Evolutionary conservation across 2,329 filamentous ascomycete species (phyloP).

Genomic region (Apiospora phragmitis): DNA sequence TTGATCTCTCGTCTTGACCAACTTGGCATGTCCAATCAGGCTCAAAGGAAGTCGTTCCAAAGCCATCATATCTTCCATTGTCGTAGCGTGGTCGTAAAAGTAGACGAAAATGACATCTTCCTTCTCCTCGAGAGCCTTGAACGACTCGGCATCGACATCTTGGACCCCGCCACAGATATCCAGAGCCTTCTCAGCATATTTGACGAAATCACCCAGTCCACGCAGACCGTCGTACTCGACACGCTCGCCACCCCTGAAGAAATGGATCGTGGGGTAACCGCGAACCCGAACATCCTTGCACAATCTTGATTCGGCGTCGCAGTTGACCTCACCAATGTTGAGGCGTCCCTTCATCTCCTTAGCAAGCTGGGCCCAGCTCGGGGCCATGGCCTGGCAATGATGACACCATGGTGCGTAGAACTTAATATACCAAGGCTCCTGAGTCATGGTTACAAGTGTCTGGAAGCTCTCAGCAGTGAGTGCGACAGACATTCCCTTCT

Average conservation of each 20-base stretch:
- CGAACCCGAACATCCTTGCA: conserved; percentile 85
- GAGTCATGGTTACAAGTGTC: conserved; percentile 77
- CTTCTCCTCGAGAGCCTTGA: conserved; percentile 83
- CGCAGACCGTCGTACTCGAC: conserved; percentile 92
- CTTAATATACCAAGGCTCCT: conserved; percentile 97
- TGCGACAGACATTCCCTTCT: conserved; percentile 70
- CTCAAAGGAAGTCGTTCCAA: conserved; percentile 84
- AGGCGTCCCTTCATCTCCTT: conserved; percentile 88
- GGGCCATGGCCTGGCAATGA: conserved; percentile 90
- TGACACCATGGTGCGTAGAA: conserved; percentile 98
- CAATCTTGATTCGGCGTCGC: conserved; percentile 79
- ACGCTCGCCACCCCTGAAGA: conserved; percentile 88
- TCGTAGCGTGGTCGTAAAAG: conserved; percentile 96
- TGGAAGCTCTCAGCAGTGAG: conserved; percentile 87
- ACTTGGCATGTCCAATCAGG: conserved; percentile 85
- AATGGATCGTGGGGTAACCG: conserved; percentile 86
- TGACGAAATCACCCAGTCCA: conserved; percentile 85
- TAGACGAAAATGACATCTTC: conserved; percentile 97
- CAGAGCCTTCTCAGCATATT: conserved; percentile 83
- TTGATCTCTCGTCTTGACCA: conserved; percentile 87
- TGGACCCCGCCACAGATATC: conserved; percentile 74
- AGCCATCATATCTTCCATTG: conserved; percentile 85
- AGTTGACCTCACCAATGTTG: conserved; percentile 96
- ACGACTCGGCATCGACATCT: conserved; percentile 74
- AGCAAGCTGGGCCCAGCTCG: conserved; percentile 85